Base-by-base conservation (phyloP, 306 rosid genomes). In the Cicer chorassanicum region DNA sequence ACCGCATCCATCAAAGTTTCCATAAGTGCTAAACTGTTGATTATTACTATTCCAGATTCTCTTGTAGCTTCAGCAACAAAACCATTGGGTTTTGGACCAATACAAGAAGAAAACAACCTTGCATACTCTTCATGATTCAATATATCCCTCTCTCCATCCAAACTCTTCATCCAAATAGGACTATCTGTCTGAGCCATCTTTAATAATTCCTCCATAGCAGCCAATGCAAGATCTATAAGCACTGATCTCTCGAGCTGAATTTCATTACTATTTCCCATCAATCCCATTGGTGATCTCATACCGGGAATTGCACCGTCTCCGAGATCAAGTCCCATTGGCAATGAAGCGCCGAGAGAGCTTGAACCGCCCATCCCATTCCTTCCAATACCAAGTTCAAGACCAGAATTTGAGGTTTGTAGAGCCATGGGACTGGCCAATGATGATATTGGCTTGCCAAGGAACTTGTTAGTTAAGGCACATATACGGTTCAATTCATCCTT, bases 1-100 rank as follows among this genome's bases (percentile, higher is more conserved):
- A 95, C 99, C 86, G 80, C 76, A 7, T 95, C 98, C 97, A 92
- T 89, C 83, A 95, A 63, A 14, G 91, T 83, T 68, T 95, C 99
- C n/a, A 89, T 86, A 6, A 92, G 97, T 50, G 89, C 86, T 80
- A 83, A 72, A 81, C 93, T 86, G 83, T 89, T 87, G 83, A 89
- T 79, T 69, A 88, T 85, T 8, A 89, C 89, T 68, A 85, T 60
- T 18, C 88, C 87, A 18, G 87, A 66, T 65, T 85, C 93, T 83
- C 92, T 87, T 4, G 99, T 87, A 10, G 92, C 97, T 68, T 95
- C 99, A 15, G 93, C 65, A 7, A 84, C 90, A 80, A 80, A 83
- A 51, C 82, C 85, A 19, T 45, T 5, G 0, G 91, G 90, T 64
- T 86, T 89, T 1, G 83, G 76, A 53, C 95, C 84, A 48, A 85